A percentile compares a stretch with the other conserved stretches of the same genome.
Evolutionary conservation across 208 protist genomes (phyloP).

Genomic region (Lotmaria passim): DNA sequence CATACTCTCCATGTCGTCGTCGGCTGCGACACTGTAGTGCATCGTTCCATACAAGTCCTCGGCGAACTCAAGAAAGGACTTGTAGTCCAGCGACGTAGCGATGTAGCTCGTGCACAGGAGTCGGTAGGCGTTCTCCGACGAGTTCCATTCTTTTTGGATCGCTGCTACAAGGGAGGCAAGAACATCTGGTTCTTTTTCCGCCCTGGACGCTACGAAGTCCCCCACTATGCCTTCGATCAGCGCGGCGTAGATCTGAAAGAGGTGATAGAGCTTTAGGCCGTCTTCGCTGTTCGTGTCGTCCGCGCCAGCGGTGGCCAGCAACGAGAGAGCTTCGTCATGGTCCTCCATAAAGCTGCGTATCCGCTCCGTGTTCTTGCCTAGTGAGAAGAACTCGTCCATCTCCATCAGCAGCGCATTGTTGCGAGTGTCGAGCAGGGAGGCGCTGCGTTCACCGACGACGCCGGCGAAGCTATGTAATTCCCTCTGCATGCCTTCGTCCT

Average conservation of each 20-base stretch:
- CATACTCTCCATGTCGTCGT: constrained; percentile 8
- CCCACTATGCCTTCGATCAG: constrained; percentile 63
- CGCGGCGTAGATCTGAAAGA: constrained; percentile 61
- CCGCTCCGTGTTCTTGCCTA: constrained; percentile 62
- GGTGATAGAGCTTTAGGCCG: constrained; percentile 54
- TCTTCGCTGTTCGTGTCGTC: constrained; percentile 45
- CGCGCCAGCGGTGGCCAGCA: constrained; percentile 21
- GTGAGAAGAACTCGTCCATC: constrained; percentile 73
- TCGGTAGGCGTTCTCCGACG: constrained; percentile 37
- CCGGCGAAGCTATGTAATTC: background rate
- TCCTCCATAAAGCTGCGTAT: constrained; percentile 65
- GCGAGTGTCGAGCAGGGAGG: background rate
- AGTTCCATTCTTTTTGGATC: constrained; percentile 55
- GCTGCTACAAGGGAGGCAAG: constrained; percentile 47
- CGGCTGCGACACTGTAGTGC: constrained; percentile 27
- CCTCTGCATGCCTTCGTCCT: background rate
- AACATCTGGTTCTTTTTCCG: constrained; percentile 7
- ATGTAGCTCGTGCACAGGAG: constrained; percentile 78
- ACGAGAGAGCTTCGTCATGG: constrained; percentile 41
- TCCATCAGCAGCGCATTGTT: constrained; percentile 40
- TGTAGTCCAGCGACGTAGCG: constrained; percentile 70
- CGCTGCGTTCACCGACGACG: background rate
- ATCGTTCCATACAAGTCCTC: constrained; percentile 60
- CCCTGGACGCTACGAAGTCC: constrained; percentile 48
- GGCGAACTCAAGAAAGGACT: constrained; percentile 70